Evolutionary conservation across 2,329 filamentous ascomycete species (phyloP).

Genomic region (Septoria linicola): DNA sequence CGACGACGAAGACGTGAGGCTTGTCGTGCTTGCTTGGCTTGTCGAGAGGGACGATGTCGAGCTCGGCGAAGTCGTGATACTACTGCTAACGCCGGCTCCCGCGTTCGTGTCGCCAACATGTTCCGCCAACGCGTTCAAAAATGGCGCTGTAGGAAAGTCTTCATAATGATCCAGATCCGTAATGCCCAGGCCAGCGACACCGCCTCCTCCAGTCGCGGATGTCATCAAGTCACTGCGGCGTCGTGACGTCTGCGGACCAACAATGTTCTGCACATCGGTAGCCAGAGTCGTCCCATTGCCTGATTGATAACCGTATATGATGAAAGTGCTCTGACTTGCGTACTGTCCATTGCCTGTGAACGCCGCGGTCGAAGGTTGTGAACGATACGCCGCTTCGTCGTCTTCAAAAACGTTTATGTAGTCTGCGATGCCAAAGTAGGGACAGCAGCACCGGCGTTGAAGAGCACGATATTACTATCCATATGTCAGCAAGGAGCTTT

Average conservation of each 20-base stretch:
- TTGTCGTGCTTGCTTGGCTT: no score
- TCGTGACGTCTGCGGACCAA: background rate
- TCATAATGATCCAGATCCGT: background rate
- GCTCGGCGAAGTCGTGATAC: no score
- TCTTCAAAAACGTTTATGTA: constrained; percentile 31
- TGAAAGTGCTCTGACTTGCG: constrained; percentile 20
- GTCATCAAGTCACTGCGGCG: no score
- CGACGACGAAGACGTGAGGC: no score
- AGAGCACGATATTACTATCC: constrained; percentile 22
- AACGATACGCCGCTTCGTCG: constrained; percentile 16
- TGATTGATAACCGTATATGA: constrained; percentile 23
- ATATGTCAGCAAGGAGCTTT: background rate
- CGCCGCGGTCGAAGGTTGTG: constrained; percentile 8
- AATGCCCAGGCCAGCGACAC: background rate
- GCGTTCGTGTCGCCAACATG: background rate
- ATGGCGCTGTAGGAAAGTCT: background rate
- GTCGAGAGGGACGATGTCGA: no score
- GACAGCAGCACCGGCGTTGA: constrained; percentile 27
- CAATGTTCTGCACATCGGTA: constrained; percentile 5
- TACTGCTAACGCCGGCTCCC: no score
- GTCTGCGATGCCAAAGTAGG: constrained; percentile 27
- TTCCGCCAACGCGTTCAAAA: background rate
- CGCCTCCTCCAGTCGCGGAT: no score
- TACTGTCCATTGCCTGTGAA: constrained; percentile 14
- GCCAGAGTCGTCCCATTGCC: background rate